Percentiles rank a stretch among this genome's conserved stretches.
Conservation (phyloP, 2,329 filamentous ascomycete genomes). For the Cladophialophora chaetospira region DNA sequence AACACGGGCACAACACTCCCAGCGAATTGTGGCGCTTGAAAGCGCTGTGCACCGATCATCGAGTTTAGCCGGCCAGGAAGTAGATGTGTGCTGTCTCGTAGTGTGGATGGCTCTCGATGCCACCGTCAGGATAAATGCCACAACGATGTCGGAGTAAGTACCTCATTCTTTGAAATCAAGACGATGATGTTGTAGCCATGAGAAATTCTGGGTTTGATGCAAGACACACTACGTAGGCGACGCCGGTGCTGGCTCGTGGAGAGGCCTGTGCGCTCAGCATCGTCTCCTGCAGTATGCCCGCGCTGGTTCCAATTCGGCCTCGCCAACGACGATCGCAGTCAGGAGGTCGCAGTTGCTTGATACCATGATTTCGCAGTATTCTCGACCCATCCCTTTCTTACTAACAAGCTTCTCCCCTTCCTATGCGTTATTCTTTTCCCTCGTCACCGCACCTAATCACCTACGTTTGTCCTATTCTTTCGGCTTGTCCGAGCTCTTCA, state of each 20-base stretch:
- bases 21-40: too few relatives aligned
- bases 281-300: conserved; percentile 3
- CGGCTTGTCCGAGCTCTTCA: not conserved
- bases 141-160: too few relatives aligned
- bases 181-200: too few relatives aligned
- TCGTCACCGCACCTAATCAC: not conserved
- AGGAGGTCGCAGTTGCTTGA: not conserved
- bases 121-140: too few relatives aligned
- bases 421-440: not conserved
- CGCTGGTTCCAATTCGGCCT: conserved; percentile 8
- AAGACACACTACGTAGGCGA: too few relatives aligned
- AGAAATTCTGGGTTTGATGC: too few relatives aligned
- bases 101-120: too few relatives aligned
- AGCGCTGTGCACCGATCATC: too few relatives aligned
- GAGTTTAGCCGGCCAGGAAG: too few relatives aligned
- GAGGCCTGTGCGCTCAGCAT: not conserved
- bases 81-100: too few relatives aligned
- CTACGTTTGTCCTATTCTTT: not conserved
- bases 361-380: not conserved
- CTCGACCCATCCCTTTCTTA: conserved; percentile 1
- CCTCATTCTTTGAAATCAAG: too few relatives aligned
- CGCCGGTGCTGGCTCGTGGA: conserved; percentile 8
- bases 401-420: conserved; percentile 5
- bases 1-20: too few relatives aligned
- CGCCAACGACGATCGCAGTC: conserved; percentile 1